Evolutionary conservation across 1,284 basidiomycete genomes (phyloP), one percentile per base, ranked within the genome.

Genomic region (Ustilago vetiveriae): DNA sequence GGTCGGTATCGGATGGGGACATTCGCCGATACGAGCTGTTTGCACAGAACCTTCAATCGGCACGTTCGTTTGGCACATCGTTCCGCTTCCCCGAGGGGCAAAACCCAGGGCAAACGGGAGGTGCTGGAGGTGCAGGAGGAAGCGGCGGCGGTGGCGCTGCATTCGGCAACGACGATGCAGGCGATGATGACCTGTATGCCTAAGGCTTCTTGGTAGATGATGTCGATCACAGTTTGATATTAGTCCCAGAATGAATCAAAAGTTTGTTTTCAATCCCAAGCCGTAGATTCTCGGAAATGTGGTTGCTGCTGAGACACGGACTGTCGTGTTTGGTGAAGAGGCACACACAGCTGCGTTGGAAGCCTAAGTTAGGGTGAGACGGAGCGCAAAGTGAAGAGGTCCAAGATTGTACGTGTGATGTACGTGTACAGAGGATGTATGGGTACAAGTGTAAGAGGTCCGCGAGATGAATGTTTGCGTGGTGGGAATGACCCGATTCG

Each of bases 1-100:
- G 83, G 23, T 82, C 82, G 13, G 83, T 84, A 17, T 81, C 78
- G 45, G 83, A 83, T 47, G 90, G 91, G 72, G 95, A 98, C 82
- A 96, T 98, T 83, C 89, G 94, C 71, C 88, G 92, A 40, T 95
- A 95, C 69, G 80, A 82, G 69, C 74, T 82, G 60, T 82, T 82
- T 42, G 79, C 80, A 16, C 76, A 79, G 45, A 81, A 76, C 36
- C 51, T 82, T 30, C 79, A 82, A 41, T 75, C 76, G 42, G 70
- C 76, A 35, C 66, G 80, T 16, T 69, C 63, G 40, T 79, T 92
- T 79, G 93, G 93, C 48, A 89, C 89, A 82, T 89, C 88, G 81
- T 96, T 96, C 88, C 92, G 92, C 86, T 99, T 99, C 92, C 96
- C 96, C 17, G 94, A 97, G 77, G 47, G 85, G 83, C 63, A 57